Percentiles rank a stretch among this genome's conserved stretches.
Conservation (phyloP, 2,329 filamentous ascomycete genomes). For the Seiridium unicorne region DNA sequence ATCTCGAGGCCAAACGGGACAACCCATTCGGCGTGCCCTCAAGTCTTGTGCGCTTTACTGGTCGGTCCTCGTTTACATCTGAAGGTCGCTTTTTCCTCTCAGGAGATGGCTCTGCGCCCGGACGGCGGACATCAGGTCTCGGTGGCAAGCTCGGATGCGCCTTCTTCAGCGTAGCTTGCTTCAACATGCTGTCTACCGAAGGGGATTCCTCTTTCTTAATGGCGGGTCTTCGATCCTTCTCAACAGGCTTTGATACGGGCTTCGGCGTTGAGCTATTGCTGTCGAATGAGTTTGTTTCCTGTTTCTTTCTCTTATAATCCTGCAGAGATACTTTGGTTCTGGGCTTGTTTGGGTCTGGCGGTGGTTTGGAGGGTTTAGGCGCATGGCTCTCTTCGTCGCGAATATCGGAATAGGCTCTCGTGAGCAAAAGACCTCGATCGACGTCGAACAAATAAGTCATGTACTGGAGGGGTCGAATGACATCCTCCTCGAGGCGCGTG, state of each 20-base stretch:
- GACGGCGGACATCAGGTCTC: conserved; percentile 27
- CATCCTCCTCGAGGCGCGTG: conserved; percentile 46
- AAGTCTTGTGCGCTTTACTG: conserved; percentile 44
- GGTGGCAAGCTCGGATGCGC: conserved; percentile 12
- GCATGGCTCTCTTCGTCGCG: conserved; percentile 44
- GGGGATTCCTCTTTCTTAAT: conserved; percentile 21
- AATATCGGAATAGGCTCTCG: conserved; percentile 57
- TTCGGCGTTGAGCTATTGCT: conserved; percentile 12
- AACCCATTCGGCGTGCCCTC: conserved; percentile 29
- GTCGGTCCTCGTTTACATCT: conserved; percentile 40
- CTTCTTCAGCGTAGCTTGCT: conserved; percentile 21
- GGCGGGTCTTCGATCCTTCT: conserved; percentile 9
- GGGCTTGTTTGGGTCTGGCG: conserved; percentile 40
- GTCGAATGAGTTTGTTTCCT: conserved; percentile 3
- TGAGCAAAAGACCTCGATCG: conserved; percentile 56
- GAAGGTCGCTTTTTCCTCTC: conserved; percentile 46
- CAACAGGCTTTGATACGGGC: conserved; percentile 18
- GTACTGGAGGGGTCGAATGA: conserved; percentile 51
- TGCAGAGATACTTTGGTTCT: conserved; percentile 52
- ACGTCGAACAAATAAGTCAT: conserved; percentile 56
- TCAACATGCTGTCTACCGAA: conserved; percentile 19
- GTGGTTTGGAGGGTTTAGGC: conserved; percentile 18
- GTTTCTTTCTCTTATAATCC: conserved; percentile 58
- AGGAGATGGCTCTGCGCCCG: conserved; percentile 34
- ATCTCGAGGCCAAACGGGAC: conserved; percentile 18